Evolutionary conservation across 257 asterid species (phyloP), one percentile per base, ranked within the genome.

Genomic region (Knoxia roxburghii): DNA sequence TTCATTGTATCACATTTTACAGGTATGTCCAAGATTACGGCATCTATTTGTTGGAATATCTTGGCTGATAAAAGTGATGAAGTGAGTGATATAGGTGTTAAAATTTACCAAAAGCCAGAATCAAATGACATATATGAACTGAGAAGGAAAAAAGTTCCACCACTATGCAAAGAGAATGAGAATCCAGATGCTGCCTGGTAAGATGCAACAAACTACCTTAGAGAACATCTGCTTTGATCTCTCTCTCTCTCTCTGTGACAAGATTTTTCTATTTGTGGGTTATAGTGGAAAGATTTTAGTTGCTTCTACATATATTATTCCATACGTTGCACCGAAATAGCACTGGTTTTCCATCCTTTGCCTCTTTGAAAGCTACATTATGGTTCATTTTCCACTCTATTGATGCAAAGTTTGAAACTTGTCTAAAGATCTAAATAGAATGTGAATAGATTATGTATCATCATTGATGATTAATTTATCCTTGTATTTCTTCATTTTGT

Each of bases 181-280:
- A 93, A 88, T 68, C 92, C 99, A 10, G 99, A 93, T 85, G 83
- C 89, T 72, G 85, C 96, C 80, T 93, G 99, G 98, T 93, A 80
- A 79, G 86, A 49, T 64, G 68, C 32, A 70, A 24, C 45, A 69
- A 72, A 45, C 62, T 50, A 52, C 23, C 3, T n/a, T 49, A 6
- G 27, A 24, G 46, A 32, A 40, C 43, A 64, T 26, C 17, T 20
- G 41, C 45, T 24, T 50, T 50, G 64, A 61, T 69, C 53, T 35
- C n/a, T n/a, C n/a, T n/a, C n/a, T n/a, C n/a, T n/a, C n/a, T n/a
- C n/a, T n/a, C n/a, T n/a, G n/a, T n/a, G n/a, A n/a, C n/a, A n/a
- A n/a, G 41, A 37, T 37, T 37, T 37, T 37, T 37, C 6, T n/a
- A n/a, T n/a, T n/a, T n/a, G n/a, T n/a, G n/a, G n/a, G n/a, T n/a